Percentiles rank a stretch among this genome's conserved stretches.
phyloP scores from a whole-genome alignment of 805 yeast species.

The Ogataea sp. region DNA sequence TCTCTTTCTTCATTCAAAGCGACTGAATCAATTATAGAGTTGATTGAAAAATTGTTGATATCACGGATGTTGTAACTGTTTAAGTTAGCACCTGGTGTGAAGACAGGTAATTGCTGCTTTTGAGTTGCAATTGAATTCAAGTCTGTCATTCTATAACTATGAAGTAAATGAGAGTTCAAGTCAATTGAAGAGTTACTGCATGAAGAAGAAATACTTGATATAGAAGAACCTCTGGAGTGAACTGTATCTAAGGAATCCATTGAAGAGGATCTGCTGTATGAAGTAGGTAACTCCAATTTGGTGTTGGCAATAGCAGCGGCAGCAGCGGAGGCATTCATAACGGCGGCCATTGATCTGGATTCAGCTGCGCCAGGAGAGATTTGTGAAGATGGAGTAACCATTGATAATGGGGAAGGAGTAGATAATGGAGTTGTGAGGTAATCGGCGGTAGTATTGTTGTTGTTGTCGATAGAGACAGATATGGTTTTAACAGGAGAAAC shows the following conservation, averaged over 20 bases:
- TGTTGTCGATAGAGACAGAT: slow-evolving; percentile 2
- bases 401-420: neutral
- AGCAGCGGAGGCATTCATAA: too few species aligned
- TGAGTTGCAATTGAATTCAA: slow-evolving; percentile 1
- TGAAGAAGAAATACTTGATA: slow-evolving; percentile 15
- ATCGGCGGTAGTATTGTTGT: neutral
- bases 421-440: neutral
- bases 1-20: slow-evolving; percentile 27
- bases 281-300: slow-evolving; percentile 3
- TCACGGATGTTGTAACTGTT: neutral
- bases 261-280: slow-evolving; percentile 10
- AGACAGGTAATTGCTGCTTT: slow-evolving; percentile 1
- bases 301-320: neutral
- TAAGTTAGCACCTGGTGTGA: neutral
- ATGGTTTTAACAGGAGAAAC: slow-evolving; percentile 9
- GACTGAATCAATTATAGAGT: slow-evolving; percentile 21
- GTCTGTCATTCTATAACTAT: slow-evolving; percentile 4
- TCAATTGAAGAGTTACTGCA: slow-evolving; percentile 1
- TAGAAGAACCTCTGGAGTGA: slow-evolving; percentile 24
- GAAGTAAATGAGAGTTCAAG: slow-evolving; percentile 3
- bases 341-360: neutral
- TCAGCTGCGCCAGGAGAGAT: neutral
- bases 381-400: neutral
- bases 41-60: slow-evolving; percentile 15
- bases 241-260: slow-evolving; percentile 9